Base-by-base conservation (phyloP, 495 filamentous ascomycete species). In the Talaromyces thailandensis region DNA sequence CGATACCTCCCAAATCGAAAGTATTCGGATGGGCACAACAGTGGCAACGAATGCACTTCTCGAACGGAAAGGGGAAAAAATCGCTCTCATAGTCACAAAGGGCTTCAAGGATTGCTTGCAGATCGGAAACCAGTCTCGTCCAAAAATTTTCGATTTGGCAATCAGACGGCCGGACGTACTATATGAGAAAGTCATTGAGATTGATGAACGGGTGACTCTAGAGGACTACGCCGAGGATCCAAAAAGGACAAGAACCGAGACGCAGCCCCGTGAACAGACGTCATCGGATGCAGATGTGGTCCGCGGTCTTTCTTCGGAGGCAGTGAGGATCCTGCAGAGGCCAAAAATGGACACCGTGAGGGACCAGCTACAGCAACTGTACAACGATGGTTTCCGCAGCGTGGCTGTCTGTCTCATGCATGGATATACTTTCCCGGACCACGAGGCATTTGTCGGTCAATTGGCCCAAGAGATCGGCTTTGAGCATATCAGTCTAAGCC, bases 91-190 rank as follows among this genome's bases (percentile, higher is more conserved):
- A 6, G 88, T 92, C 14, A 93, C 91, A 3, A 85, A 87, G 68
- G 91, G 91, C 0, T 95, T 95, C 74, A 86, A 84, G 62, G 91
- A 95, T 70, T 93, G 90, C 64, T 76, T 94, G 21, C 84, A 87
- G 29, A 90, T 89, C 58, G 87, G 87, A 35, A 90, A 89, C 71
- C 87, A 90, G 72, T 85, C 82, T 26, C 73, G 87, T 1, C 87
- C 87, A 8, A 82, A 81, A 67, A 89, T 90, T 60, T 90, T 90
- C 61, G 87, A 90, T 67, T 75, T 90, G 24, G 85, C 82, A 9
- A 89, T 90, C 53, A 75, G 74, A 59, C 89, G 87, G 67, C 87
- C 87, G 4, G 88, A 88, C 43, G 85, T 88, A 1, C 75, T 90
- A 1, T 90, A 90, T 68, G 75, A 83, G 57, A 69, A 69, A 3